phyloP scores from a whole-genome alignment of 2,329 filamentous ascomycete species.

The Aspergillus fischeri region DNA sequence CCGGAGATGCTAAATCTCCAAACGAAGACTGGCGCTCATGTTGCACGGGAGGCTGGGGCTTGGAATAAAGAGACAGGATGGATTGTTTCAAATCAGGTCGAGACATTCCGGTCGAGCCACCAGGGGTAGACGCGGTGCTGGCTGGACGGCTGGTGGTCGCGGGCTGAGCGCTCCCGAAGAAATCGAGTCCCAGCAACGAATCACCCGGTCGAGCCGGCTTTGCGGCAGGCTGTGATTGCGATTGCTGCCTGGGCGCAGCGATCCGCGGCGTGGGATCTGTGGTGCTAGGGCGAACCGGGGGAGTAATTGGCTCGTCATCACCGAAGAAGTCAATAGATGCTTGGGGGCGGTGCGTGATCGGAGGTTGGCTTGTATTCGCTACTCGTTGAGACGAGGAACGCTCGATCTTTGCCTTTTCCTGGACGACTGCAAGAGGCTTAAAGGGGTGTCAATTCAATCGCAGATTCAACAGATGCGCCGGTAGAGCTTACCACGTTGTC shows the following conservation, averaged over 20 bases:
- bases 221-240: conserved; percentile 45
- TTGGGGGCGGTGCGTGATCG: conserved; percentile 39
- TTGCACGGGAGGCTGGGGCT: conserved; percentile 60
- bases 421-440: conserved; percentile 62
- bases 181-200: conserved; percentile 87
- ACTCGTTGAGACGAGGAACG: conserved; percentile 54
- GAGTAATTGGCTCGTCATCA: conserved; percentile 60
- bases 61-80: conserved; percentile 90
- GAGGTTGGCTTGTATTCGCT: conserved; percentile 43
- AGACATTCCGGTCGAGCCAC: conserved; percentile 60
- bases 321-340: conserved; percentile 75
- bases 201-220: conserved; percentile 69
- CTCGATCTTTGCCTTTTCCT: conserved; percentile 66
- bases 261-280: conserved; percentile 60
- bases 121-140: conserved; percentile 66
- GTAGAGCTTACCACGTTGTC: conserved; percentile 65
- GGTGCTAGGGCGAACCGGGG: conserved; percentile 65
- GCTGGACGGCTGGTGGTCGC: conserved; percentile 71
- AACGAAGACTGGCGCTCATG: conserved; percentile 63
- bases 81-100: conserved; percentile 95
- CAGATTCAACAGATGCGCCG: neutral
- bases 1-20: conserved; percentile 60
- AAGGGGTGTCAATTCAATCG: conserved; percentile 18
- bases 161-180: conserved; percentile 70
- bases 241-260: conserved; percentile 60